phyloP scores from a whole-genome alignment of 2,329 filamentous ascomycete genomes.

The Scedosporium dehoogii region DNA sequence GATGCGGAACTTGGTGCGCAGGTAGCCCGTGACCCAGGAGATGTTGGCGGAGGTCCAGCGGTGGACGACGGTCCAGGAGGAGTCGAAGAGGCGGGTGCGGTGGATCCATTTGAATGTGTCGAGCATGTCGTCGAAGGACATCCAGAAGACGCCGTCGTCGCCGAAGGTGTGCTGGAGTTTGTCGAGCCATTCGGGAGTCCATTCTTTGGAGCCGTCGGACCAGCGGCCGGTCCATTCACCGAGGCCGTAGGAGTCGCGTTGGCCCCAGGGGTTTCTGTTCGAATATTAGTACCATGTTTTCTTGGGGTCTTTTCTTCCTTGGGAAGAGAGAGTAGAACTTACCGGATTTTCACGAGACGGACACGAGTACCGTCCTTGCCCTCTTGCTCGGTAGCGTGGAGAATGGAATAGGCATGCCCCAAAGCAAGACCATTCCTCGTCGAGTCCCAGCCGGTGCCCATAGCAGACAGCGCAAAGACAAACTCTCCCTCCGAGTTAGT shows the following conservation, averaged over 20 bases:
- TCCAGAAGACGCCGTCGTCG: constrained; percentile 51
- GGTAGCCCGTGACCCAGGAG: constrained; percentile 34
- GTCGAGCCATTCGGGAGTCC: constrained; percentile 64
- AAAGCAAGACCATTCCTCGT: constrained; percentile 29
- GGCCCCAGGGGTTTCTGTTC: constrained; percentile 60
- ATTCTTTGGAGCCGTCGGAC: constrained; percentile 64
- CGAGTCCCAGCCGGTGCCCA: constrained; percentile 18
- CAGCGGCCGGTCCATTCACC: constrained; percentile 63
- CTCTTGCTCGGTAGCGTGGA: constrained; percentile 34
- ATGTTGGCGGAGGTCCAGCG: constrained; percentile 33
- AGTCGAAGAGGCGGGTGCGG: constrained; percentile 35
- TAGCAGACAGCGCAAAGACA: constrained; percentile 37
- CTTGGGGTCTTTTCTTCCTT: neutral
- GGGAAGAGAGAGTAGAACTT: constrained; percentile 8
- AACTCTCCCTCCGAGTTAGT: constrained; percentile 59
- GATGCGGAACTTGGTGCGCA: constrained; percentile 32
- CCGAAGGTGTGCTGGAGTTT: constrained; percentile 57
- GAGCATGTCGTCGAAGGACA: constrained; percentile 33
- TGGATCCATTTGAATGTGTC: constrained; percentile 33
- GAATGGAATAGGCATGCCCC: constrained; percentile 41
- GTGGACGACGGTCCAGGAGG: constrained; percentile 33
- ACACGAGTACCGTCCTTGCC: constrained; percentile 28
- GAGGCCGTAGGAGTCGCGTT: constrained; percentile 26
- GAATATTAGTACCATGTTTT: neutral
- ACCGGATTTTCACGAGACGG: constrained; percentile 35